phyloP scores from a whole-genome alignment of 805 yeast species.

The Teunomyces aglyptinius region DNA sequence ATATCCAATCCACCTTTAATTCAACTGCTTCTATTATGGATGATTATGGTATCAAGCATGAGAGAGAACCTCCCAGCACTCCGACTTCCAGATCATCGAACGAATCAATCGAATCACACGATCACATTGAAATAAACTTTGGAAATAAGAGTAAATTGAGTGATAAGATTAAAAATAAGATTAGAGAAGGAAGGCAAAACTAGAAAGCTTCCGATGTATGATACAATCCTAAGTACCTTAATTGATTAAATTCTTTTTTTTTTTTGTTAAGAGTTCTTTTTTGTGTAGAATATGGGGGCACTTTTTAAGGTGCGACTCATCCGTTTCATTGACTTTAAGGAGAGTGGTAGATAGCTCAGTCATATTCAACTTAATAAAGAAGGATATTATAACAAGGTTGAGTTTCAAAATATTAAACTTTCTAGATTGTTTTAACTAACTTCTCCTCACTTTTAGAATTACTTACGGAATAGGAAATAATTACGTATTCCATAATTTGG shows the following conservation, averaged over 20 bases:
- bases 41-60: slow-evolving; percentile 23
- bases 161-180: slow-evolving; percentile 33
- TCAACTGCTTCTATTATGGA: slow-evolving; percentile 34
- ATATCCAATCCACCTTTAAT: slow-evolving; percentile 23
- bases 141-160: slow-evolving; percentile 20
- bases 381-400: too few species aligned
- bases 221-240: not conserved
- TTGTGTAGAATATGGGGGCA: too few species aligned
- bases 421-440: too few species aligned
- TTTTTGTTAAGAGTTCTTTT: too few species aligned
- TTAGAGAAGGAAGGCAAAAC: slow-evolving; percentile 34
- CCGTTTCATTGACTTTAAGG: too few species aligned
- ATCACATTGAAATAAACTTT: slow-evolving; percentile 36
- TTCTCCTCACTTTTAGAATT: too few species aligned
- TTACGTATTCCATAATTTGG: too few species aligned
- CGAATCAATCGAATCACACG: slow-evolving; percentile 19
- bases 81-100: slow-evolving; percentile 14
- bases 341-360: too few species aligned
- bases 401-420: too few species aligned
- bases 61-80: slow-evolving; percentile 1
- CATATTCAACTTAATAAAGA: too few species aligned
- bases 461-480: too few species aligned
- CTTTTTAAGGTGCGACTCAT: too few species aligned
- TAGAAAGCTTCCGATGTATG: not conserved
- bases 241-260: not conserved